These are phyloP conservation scores for Carex kokanica DNA, from an alignment of 176 grass and related monocot species.

Conservation along the genomic window DNA sequence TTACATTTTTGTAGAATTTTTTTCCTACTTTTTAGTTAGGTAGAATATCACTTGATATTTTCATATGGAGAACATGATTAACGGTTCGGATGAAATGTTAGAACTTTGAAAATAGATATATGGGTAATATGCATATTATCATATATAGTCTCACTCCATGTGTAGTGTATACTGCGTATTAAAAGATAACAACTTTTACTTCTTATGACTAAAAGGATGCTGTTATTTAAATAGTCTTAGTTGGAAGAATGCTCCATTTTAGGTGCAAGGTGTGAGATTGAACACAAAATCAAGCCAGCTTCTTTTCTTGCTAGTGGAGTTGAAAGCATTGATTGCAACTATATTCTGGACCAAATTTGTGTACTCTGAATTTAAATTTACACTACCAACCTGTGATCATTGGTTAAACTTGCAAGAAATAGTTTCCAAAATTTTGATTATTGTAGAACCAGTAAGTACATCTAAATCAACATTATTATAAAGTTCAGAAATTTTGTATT, in stretches of 20 bases:
- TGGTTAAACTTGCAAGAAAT: slow-evolving; percentile 15
- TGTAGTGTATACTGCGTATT: no score
- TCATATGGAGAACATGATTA: no score
- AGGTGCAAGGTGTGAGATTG: slow-evolving; percentile 12
- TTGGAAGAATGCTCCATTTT: slow-evolving; percentile 19
- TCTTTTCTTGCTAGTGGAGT: slow-evolving; percentile 26
- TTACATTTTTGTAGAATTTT: no score
- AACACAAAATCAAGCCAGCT: slow-evolving; percentile 19
- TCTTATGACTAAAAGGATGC: no score
- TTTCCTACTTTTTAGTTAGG: no score
- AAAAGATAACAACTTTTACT: background rate
- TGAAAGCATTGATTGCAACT: slow-evolving; percentile 24
- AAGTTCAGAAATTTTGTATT: background rate
- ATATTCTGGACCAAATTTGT: slow-evolving; percentile 16
- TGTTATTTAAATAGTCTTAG: background rate
- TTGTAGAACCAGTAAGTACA: slow-evolving; percentile 20
- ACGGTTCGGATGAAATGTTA: no score
- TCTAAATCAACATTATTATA: slow-evolving; percentile 5
- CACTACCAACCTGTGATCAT: slow-evolving; percentile 13
- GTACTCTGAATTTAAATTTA: background rate
- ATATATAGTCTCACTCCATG: no score
- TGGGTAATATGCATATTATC: no score
- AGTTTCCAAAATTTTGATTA: background rate
- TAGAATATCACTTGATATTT: no score
- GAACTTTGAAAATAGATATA: no score